phyloP scores from a whole-genome alignment of 139 green algal species.

The Mychonastes homosphaera region DNA sequence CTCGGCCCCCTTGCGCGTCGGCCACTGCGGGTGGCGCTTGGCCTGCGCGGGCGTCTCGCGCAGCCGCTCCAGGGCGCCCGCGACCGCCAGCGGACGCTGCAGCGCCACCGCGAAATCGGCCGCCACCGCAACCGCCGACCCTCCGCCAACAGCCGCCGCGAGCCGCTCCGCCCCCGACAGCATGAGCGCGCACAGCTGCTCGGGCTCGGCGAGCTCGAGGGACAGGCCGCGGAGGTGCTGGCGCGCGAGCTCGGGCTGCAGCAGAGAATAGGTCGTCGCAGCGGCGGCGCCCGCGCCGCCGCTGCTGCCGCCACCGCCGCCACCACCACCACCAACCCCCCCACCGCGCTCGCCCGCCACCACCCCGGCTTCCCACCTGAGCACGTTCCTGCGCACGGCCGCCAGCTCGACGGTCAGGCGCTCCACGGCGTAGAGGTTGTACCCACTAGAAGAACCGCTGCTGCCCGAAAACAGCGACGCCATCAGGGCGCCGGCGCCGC shows the following conservation, averaged over 20 bases:
- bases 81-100: too few relatives aligned
- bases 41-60: slow-evolving; percentile 18
- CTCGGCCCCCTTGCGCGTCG: slow-evolving; percentile 39
- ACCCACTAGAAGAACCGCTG: too few relatives aligned
- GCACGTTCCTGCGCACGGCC: slow-evolving; percentile 5
- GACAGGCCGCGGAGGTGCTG: slow-evolving; percentile 9
- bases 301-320: background rate
- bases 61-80: slow-evolving; percentile 28
- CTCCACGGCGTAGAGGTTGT: slow-evolving; percentile 59
- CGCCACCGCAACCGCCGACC: too few relatives aligned
- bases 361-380: background rate
- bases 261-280: background rate
- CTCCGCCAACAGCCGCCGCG: slow-evolving; percentile 26
- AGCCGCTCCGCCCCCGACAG: slow-evolving; percentile 25
- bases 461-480: too few relatives aligned
- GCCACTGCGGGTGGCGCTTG: slow-evolving; percentile 27
- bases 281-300: too few relatives aligned
- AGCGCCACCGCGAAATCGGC: too few relatives aligned
- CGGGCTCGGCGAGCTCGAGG: slow-evolving; percentile 32
- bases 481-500: too few relatives aligned
- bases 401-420: slow-evolving; percentile 40
- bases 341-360: background rate
- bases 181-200: slow-evolving; percentile 38
- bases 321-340: background rate
- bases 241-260: slow-evolving; percentile 8